Percentiles rank a stretch among this genome's conserved stretches.
These are phyloP conservation scores for Solanum lycopersicoides DNA, from an alignment of 257 asterid species.

Conservation along the genomic window DNA sequence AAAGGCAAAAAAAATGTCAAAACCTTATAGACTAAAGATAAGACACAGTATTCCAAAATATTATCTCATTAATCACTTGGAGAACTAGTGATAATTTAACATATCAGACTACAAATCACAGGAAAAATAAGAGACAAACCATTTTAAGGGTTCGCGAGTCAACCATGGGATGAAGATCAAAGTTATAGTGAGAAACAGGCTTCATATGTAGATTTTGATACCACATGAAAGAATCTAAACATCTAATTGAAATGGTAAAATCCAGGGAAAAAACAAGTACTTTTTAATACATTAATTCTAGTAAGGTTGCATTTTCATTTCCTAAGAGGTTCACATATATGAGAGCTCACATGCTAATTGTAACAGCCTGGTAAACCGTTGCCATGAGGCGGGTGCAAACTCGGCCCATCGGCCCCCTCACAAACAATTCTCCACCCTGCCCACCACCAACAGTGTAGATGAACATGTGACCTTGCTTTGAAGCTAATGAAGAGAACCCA, in stretches of 20 bases:
- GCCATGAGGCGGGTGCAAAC: neutral
- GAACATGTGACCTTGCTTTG: neutral
- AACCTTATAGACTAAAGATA: neutral
- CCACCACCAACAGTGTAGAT: neutral
- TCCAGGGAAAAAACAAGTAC: neutral
- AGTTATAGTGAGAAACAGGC: neutral
- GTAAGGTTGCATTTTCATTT: neutral
- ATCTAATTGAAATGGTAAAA: neutral
- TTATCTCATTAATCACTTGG: neutral
- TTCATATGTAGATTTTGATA: neutral
- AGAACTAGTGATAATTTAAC: neutral
- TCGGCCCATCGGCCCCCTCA: neutral
- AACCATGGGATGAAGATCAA: conserved; percentile 20
- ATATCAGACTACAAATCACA: neutral
- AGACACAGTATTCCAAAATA: neutral
- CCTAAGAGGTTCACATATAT: neutral
- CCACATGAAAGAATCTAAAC: neutral
- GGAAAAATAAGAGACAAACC: neutral
- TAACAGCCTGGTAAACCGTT: neutral
- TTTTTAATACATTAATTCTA: neutral
- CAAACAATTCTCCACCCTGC: neutral
- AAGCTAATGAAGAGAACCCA: neutral
- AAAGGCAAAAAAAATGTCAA: neutral
- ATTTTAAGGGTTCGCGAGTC: conserved; percentile 52
- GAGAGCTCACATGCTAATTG: neutral